Evolutionary conservation across 805 yeast genomes (phyloP), one percentile per base, ranked within the genome.

Genomic region (Saccharomycopsis malanga): DNA sequence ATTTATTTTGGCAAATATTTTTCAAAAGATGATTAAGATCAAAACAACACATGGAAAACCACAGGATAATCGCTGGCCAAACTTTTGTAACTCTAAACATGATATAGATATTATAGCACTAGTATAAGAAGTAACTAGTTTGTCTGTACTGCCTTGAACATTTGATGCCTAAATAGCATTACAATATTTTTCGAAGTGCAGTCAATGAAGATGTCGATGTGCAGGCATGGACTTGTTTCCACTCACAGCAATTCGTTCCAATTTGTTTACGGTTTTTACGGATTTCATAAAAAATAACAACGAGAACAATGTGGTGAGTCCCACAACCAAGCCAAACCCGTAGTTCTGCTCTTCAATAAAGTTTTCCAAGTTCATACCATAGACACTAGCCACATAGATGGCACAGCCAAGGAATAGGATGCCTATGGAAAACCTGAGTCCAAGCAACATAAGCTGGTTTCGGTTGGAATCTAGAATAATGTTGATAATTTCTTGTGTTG

Each of bases 401-500:
- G 95, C 95, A 20, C 86, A 83, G 0, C 95, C 84, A 58, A 86
- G 76, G 0, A 95, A 95, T 30, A 89, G 63, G 0, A 96, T 87
- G 53, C 85, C 86, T 22, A 89, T 83, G 0, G 94, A 79, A 14
- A 88, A 78, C 57, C 85, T 83, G 53, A 89, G 67, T 58, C 89
- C 95, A 55, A 83, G 79, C 48, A 89, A 72, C 95, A 89, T 87
- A 52, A 89, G 68, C 2, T 95, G 78, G 64, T 89, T 89, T 67
- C 97, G 77, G 58, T 87, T 87, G 2, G 96, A 87, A 62, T 89
- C 97, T 46, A 89, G 64, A 52, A 89, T 88, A 57, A 89, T 88
- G 59, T 88, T 88, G 50, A 87, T 89, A 59, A 89, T 86, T 58
- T 89, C 97, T 60, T 88, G 96, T 0, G 97, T 89, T 14, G 93